phyloP scores from a whole-genome alignment of 2,329 filamentous ascomycete genomes.

The Fusarium sp. region DNA sequence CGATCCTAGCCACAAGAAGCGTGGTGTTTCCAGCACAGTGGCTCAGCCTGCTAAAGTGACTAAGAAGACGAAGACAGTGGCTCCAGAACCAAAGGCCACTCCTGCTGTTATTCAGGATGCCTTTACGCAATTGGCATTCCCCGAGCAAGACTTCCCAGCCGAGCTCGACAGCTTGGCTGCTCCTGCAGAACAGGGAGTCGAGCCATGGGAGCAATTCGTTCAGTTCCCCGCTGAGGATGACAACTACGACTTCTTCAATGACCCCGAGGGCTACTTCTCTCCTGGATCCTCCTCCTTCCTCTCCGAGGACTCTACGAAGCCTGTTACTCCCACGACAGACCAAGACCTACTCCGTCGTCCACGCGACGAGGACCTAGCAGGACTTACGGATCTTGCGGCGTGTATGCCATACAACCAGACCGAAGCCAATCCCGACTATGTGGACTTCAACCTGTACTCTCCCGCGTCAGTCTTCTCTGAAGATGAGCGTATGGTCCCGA shows the following conservation, averaged over 20 bases:
- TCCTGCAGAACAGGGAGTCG: constrained; percentile 24
- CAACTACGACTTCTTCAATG: constrained; percentile 57
- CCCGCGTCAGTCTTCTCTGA: constrained; percentile 58
- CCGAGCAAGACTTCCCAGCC: constrained; percentile 34
- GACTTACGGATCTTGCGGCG: constrained; percentile 9
- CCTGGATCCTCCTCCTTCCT: constrained; percentile 44
- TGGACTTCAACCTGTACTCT: constrained; percentile 65
- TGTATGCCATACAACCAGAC: constrained; percentile 37
- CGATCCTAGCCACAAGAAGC: constrained; percentile 66
- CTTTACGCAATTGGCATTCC: constrained; percentile 13
- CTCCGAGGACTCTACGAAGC: constrained; percentile 42
- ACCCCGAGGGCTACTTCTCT: constrained; percentile 53
- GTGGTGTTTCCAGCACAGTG: constrained; percentile 45
- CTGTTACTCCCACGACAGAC: constrained; percentile 38
- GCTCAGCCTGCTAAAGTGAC: constrained; percentile 47
- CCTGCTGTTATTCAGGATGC: constrained; percentile 14
- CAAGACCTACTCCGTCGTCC: constrained; percentile 23
- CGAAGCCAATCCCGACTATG: constrained; percentile 50
- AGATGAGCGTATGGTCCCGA: constrained; percentile 54
- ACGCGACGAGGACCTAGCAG: constrained; percentile 1
- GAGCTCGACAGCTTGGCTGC: constrained; percentile 33
- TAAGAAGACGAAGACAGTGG: constrained; percentile 52
- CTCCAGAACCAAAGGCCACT: constrained; percentile 22
- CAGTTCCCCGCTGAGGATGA: constrained; percentile 50
- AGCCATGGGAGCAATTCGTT: constrained; percentile 57